Evolutionary conservation across 306 rosid species (phyloP), one percentile per base, ranked within the genome.

Genomic region (Quercus berberidifolia): DNA sequence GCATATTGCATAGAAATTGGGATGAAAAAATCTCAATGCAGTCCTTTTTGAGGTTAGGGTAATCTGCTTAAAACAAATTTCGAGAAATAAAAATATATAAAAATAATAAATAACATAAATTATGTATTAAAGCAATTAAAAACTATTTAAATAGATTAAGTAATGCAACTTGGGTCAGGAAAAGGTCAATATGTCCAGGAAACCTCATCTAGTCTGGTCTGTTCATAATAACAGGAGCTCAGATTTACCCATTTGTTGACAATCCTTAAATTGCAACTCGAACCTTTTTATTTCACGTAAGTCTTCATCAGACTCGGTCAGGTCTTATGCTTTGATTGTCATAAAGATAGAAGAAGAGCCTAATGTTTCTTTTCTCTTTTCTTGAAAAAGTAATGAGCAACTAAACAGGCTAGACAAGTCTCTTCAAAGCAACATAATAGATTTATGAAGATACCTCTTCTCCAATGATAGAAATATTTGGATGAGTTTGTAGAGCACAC

Each of bases 401-500:
- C 52, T n/a, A 35, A 19, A 35, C 11, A 14, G 52, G 65, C 76
- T 28, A 54, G 10, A 41, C 41, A 14, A 41, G 51, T 6, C 64
- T 59, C 33, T 33, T 79, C 15, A 63, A 62, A 10, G 26, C 5
- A 10, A 26, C 31, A 5, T 4, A 81, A 58, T 31, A 38, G 38
- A 51, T 23, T 58, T 55, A 71, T 56, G 62, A 79, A 76, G 80
- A 20, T 82, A 96, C 99, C 97, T 96, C 99, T 88, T 96, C 99
- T 82, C 98, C 99, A 74, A 96, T 91, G 74, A 96, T 89, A 74
- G 98, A 91, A 76, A 96, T 82, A 83, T 96, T 96, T 79, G 99
- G 98, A 82, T 96, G 99, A 65, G 98, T 96, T 87, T 96, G 99
- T 82, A 96, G 85, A 78, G 99, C 99, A 84, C 99, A 96, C 87